Evolutionary conservation across 768 basidiomycete species (phyloP).

Genomic region (Amylocystis lapponica): DNA sequence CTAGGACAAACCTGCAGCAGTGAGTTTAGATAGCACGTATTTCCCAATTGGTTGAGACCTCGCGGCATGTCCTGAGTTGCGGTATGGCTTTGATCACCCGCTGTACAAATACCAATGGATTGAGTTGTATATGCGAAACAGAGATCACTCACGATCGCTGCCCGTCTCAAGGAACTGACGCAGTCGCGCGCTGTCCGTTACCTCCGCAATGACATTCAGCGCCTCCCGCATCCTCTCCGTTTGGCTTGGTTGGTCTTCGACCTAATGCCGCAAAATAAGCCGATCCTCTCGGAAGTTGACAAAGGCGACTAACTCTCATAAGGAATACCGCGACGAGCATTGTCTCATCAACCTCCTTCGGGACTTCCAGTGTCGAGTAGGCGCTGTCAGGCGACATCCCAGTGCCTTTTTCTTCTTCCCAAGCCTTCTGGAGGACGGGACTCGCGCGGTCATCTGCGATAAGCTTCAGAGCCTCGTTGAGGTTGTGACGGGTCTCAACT

Average conservation of each 20-base stretch:
- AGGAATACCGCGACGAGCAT: slow-evolving; percentile 69
- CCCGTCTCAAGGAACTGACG: slow-evolving; percentile 61
- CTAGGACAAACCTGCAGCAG: slow-evolving; percentile 52
- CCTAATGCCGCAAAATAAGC: slow-evolving; percentile 32
- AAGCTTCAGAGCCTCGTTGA: slow-evolving; percentile 67
- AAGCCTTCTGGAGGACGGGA: slow-evolving; percentile 38
- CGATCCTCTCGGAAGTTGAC: slow-evolving; percentile 4
- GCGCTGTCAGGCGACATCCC: slow-evolving; percentile 67
- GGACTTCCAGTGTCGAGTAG: slow-evolving; percentile 65
- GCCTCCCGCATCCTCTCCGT: slow-evolving; percentile 70
- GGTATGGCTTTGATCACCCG: slow-evolving; percentile 54
- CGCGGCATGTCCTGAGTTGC: slow-evolving; percentile 68
- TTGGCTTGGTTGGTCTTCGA: slow-evolving; percentile 67
- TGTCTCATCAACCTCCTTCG: slow-evolving; percentile 67
- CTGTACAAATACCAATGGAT: slow-evolving; percentile 29
- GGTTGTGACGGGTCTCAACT: slow-evolving; percentile 40
- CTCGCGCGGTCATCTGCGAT: slow-evolving; percentile 62
- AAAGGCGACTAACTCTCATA: slow-evolving; percentile 52
- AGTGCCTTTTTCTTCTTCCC: slow-evolving; percentile 49
- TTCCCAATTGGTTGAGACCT: slow-evolving; percentile 84
- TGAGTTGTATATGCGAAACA: neutral
- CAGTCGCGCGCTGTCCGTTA: slow-evolving; percentile 66
- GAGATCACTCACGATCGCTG: slow-evolving; percentile 59
- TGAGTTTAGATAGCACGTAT: slow-evolving; percentile 85
- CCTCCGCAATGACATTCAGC: slow-evolving; percentile 66